These are phyloP conservation scores for Colletotrichum sp. DNA, from an alignment of 2,329 filamentous ascomycete genomes.

Conservation along the genomic window DNA sequence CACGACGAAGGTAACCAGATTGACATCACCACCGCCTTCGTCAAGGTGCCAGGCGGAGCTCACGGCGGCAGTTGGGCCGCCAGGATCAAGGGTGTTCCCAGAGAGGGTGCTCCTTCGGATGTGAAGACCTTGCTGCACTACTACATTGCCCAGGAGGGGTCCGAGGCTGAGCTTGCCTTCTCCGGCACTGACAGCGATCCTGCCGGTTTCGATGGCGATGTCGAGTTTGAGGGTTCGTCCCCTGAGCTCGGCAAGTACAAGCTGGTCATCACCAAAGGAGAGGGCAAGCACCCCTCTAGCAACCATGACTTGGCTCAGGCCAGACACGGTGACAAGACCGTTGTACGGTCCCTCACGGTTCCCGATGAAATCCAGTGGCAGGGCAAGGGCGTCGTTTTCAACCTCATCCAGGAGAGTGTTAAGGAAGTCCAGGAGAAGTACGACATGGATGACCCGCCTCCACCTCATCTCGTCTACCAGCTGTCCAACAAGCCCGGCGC, in stretches of 20 bases:
- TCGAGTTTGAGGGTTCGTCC: conserved; percentile 74
- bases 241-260: conserved; percentile 79
- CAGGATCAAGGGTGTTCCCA: conserved; percentile 80
- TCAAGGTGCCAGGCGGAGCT: conserved; percentile 86
- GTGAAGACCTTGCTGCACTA: conserved; percentile 82
- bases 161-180: conserved; percentile 67
- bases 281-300: conserved; percentile 65
- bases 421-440: conserved; percentile 53
- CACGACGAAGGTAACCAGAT: conserved; percentile 88
- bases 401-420: conserved; percentile 56
- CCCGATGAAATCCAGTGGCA: conserved; percentile 81
- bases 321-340: conserved; percentile 77
- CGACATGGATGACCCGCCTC: conserved; percentile 69
- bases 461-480: conserved; percentile 85
- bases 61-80: conserved; percentile 93
- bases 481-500: conserved; percentile 69
- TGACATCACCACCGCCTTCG: conserved; percentile 90
- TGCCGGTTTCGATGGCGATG: conserved; percentile 59
- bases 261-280: conserved; percentile 75
- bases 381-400: conserved; percentile 69
- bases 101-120: conserved; percentile 68
- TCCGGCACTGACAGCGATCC: conserved; percentile 51
- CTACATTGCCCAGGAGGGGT: conserved; percentile 81
- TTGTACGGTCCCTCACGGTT: conserved; percentile 74
- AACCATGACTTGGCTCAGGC: conserved; percentile 68